Evolutionary conservation across 2,329 filamentous ascomycete species (phyloP).

Genomic region (Colletotrichum melonis): DNA sequence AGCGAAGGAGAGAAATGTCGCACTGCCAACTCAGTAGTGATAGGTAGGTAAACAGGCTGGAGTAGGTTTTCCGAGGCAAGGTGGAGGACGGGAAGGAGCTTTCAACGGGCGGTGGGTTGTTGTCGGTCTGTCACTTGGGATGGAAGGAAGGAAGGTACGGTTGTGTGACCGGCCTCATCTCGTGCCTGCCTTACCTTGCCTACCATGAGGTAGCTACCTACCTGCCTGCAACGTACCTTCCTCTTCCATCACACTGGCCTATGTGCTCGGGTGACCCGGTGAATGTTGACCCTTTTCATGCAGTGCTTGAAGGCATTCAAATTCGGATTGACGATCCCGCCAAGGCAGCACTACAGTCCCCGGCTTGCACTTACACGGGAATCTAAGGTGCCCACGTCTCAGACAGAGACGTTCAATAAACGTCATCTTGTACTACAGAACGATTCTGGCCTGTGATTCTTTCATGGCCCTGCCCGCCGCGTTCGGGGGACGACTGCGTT

Average conservation of each 20-base stretch:
- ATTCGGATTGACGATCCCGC: not conserved
- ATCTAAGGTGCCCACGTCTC: not conserved
- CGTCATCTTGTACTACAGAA: not conserved
- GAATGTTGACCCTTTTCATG: not conserved
- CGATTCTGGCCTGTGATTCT: not conserved
- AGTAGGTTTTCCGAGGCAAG: not conserved
- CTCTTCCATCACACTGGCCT: not conserved
- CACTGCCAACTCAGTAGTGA: not conserved
- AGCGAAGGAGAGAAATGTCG: not conserved
- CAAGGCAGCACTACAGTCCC: not conserved
- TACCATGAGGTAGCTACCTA: too few relatives aligned
- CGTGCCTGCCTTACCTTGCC: not conserved
- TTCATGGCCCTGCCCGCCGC: conserved; percentile 7
- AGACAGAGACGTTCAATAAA: not conserved
- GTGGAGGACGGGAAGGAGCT: not conserved
- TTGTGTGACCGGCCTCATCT: conserved; percentile 2
- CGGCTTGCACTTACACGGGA: not conserved
- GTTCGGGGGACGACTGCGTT: not conserved
- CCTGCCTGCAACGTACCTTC: not conserved
- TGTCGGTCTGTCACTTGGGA: not conserved
- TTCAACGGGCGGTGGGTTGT: not conserved
- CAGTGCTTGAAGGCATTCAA: not conserved
- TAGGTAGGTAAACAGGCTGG: not conserved
- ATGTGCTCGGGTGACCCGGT: not conserved
- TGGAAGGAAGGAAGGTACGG: conserved; percentile 11